These are phyloP conservation scores for Cercospora sp. DNA, from an alignment of 2,329 filamentous ascomycete species.

Conservation along the genomic window DNA sequence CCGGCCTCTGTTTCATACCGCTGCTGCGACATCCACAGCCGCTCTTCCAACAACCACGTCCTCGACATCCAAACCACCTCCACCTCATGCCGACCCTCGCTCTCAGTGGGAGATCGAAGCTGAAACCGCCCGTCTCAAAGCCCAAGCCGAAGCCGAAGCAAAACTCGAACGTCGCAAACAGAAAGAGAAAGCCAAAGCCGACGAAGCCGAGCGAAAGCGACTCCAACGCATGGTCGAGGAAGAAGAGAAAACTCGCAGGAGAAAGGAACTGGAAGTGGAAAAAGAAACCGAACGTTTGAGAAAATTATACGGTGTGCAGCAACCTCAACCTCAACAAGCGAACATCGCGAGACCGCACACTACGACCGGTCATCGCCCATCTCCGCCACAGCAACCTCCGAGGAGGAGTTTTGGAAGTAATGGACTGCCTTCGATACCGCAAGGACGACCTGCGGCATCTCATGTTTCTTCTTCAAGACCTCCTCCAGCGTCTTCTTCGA, in stretches of 20 bases:
- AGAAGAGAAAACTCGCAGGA: conserved; percentile 60
- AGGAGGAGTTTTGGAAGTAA: conserved; percentile 1
- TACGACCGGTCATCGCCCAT: conserved; percentile 17
- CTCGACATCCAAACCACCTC: conserved; percentile 25
- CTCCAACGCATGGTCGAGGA: conserved; percentile 55
- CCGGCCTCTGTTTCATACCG: conserved; percentile 26
- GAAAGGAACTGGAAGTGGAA: conserved; percentile 57
- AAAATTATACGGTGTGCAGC: conserved; percentile 63
- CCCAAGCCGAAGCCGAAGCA: conserved; percentile 46
- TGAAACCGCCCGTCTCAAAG: conserved; percentile 51
- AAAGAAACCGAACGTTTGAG: conserved; percentile 75
- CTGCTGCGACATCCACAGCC: conserved; percentile 21
- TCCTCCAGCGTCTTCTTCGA: conserved; percentile 18
- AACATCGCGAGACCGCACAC: conserved; percentile 11
- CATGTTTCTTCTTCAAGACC: neutral
- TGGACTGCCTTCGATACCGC: conserved; percentile 23
- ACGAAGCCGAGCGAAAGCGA: conserved; percentile 57
- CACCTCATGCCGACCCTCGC: conserved; percentile 52
- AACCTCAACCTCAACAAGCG: conserved; percentile 17
- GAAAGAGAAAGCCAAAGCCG: conserved; percentile 58
- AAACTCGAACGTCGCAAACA: conserved; percentile 52
- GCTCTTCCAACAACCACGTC: conserved; percentile 4
- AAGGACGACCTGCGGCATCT: conserved; percentile 16
- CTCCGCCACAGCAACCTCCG: neutral
- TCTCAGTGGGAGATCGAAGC: conserved; percentile 55